Evolutionary conservation across 805 yeast genomes (phyloP), one percentile per base, ranked within the genome.

Genomic region (Starmerella potacharoeniae): DNA sequence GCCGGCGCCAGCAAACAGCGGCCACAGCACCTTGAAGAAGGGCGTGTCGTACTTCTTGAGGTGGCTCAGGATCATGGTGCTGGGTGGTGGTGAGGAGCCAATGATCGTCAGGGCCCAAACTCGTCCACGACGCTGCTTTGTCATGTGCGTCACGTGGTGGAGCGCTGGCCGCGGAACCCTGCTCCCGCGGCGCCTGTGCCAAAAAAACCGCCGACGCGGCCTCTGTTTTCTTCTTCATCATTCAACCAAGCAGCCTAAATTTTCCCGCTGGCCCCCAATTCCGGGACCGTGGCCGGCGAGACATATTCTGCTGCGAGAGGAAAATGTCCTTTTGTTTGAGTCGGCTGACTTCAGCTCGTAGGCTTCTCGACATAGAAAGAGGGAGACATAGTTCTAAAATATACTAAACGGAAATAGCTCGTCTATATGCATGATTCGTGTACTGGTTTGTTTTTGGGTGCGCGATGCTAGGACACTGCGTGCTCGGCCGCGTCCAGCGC

Each of bases 1-100:
- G 64, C 75, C 84, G 55, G 91, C 89, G 69, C 93, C 95, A 68
- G 79, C 81, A 66, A 84, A 84, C 72, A 86, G 84, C 69, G 95
- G 95, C 95, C 95, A 87, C 79, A 78, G 81, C 70, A 81, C 79
- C 73, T 84, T 86, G 68, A 78, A 69, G 59, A 77, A 70, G 60
- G 81, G 81, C 62, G 79, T 75, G 62, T 76, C 71, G 67, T 73
- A 77, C 66, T 69, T 70, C 68, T 69, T 68, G 50, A 58, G 4
- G 44, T 41, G 33, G 49, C 31, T 33, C 43, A 42, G 46, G 31
- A 48, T 30, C 35, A 45, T 48, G 29, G 40, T 31, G 47, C 46
- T 29, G 17, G 39, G 16, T 31, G 35, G 48, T 31, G 48, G 48
- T 44, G 48, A 35, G 11, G 22, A 29, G 41, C 41, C 41, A 47